Conservation (phyloP, 2,329 filamentous ascomycete species). For the Colletotrichum cereale region DNA sequence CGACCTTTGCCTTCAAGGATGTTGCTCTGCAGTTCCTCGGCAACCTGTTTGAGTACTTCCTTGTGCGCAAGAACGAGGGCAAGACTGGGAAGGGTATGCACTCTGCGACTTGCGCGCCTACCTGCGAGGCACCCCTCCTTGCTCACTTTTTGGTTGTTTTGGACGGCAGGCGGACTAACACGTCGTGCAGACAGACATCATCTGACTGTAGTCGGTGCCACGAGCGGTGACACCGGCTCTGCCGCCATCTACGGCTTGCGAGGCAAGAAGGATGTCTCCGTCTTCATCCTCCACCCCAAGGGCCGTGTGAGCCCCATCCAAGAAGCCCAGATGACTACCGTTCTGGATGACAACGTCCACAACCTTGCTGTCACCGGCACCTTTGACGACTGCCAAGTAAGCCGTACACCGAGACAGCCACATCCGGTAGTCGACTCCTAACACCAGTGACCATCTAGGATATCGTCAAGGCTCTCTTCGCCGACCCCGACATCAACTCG, state of each 20-base stretch:
- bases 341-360: constrained; percentile 90
- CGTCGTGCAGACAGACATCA: constrained; percentile 74
- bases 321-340: constrained; percentile 97
- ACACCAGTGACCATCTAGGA: constrained; percentile 63
- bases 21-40: constrained; percentile 91
- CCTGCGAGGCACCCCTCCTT: not conserved
- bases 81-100: constrained; percentile 69
- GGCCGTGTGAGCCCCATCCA: constrained; percentile 92
- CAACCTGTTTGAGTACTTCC: constrained; percentile 94
- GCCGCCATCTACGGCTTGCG: constrained; percentile 95
- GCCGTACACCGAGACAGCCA: constrained; percentile 10
- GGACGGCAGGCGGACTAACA: constrained; percentile 46
- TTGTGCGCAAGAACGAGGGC: constrained; percentile 78
- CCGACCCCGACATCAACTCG: constrained; percentile 85
- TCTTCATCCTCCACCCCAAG: constrained; percentile 94
- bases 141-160: no score
- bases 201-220: constrained; percentile 87
- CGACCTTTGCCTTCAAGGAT: constrained; percentile 96
- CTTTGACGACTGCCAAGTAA: constrained; percentile 93
- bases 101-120: not conserved
- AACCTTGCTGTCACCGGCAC: constrained; percentile 91
- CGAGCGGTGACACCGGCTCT: constrained; percentile 90
- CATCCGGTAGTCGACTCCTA: not conserved
- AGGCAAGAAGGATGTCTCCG: constrained; percentile 96
- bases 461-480: constrained; percentile 93